A percentile compares a stretch with the other conserved stretches of the same genome.
phyloP scores from a whole-genome alignment of 345 rosid genomes.

The Acer saccharum region DNA sequence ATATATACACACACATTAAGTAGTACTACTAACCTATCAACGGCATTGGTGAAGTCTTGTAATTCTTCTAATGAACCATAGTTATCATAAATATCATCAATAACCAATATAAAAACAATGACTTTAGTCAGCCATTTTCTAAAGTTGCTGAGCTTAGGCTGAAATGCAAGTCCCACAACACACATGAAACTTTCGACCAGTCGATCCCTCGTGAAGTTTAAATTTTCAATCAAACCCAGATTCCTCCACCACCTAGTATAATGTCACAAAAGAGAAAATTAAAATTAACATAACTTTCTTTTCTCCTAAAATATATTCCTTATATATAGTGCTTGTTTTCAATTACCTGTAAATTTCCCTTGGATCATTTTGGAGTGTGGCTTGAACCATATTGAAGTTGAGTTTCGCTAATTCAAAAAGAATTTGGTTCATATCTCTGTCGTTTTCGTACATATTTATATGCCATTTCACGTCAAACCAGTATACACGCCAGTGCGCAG shows the following conservation, averaged over 20 bases:
- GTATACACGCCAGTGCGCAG: conserved; percentile 40
- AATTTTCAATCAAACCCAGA: conserved; percentile 32
- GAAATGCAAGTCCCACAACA: conserved; percentile 36
- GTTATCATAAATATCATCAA: conserved; percentile 57
- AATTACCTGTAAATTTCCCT: conserved; percentile 41
- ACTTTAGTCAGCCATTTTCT: conserved; percentile 49
- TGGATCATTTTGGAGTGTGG: conserved; percentile 45
- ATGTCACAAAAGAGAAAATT: neutral
- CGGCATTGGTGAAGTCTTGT: conserved; percentile 41
- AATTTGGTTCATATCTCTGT: neutral
- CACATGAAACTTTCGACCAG: conserved; percentile 51
- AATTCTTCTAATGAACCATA: conserved; percentile 57
- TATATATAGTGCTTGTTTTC: too few relatives aligned
- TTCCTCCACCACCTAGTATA: conserved; percentile 56
- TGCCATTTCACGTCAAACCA: conserved; percentile 60
- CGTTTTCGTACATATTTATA: conserved; percentile 21
- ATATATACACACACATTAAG: too few relatives aligned
- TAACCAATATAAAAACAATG: conserved; percentile 31
- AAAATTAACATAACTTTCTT: too few relatives aligned
- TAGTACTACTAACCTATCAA: conserved; percentile 29
- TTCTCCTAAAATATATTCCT: too few relatives aligned
- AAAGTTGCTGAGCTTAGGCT: conserved; percentile 33
- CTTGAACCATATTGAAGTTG: conserved; percentile 48
- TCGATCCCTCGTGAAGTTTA: conserved; percentile 49
- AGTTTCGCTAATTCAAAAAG: conserved; percentile 43